Conservation (phyloP, 345 rosid genomes). For the Alliaria petiolata region DNA sequence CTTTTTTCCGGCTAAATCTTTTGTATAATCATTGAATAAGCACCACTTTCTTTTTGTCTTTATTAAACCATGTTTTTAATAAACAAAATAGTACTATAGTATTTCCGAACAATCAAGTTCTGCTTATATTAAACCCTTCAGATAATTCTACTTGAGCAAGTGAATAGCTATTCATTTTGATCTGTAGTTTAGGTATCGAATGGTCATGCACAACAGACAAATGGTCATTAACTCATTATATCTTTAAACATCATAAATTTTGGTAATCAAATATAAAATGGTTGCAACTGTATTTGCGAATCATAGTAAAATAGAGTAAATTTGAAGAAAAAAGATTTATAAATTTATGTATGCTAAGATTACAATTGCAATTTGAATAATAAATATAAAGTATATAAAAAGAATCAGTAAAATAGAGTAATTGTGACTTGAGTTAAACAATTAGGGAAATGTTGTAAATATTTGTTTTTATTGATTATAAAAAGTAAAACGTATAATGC, state of each 20-base stretch:
- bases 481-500: background rate
- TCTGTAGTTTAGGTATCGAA: background rate
- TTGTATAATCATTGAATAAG: slow-evolving; percentile 1
- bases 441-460: background rate
- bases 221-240: background rate
- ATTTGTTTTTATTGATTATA: background rate
- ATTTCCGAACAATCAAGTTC: background rate
- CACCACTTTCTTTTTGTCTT: slow-evolving; percentile 16
- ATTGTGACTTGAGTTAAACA: background rate
- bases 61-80: background rate
- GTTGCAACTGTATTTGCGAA: background rate
- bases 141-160: background rate
- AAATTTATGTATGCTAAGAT: background rate
- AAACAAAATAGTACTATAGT: background rate
- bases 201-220: background rate
- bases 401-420: background rate
- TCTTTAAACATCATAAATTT: background rate
- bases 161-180: background rate
- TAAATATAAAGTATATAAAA: background rate
- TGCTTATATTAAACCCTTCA: background rate
- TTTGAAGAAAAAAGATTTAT: too few relatives aligned
- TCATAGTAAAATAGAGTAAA: background rate
- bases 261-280: background rate
- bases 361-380: too few relatives aligned
- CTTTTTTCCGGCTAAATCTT: background rate